Percentiles rank a stretch among this genome's conserved stretches.
These are phyloP conservation scores for Microdochium paspali DNA, from an alignment of 2,329 filamentous ascomycete genomes.

Conservation along the genomic window DNA sequence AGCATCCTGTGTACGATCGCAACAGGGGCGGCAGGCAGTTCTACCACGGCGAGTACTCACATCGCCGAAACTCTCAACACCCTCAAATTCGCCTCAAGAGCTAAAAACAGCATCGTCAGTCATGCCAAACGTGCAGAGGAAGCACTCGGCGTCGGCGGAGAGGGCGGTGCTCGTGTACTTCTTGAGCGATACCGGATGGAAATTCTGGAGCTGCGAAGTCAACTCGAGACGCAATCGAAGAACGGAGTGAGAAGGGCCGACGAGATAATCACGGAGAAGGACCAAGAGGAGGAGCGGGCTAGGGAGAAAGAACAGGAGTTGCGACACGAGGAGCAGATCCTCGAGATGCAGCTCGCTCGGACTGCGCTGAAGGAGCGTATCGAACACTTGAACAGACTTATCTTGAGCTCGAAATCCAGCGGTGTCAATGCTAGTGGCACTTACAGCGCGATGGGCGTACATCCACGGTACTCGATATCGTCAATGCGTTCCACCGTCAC, in stretches of 20 bases:
- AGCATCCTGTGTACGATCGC: constrained; percentile 97
- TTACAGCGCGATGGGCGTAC: constrained; percentile 57
- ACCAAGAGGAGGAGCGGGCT: constrained; percentile 63
- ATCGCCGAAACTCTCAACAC: constrained; percentile 89
- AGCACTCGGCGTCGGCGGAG: constrained; percentile 68
- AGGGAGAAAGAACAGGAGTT: constrained; percentile 73
- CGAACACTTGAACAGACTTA: constrained; percentile 89
- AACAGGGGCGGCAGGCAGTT: constrained; percentile 66
- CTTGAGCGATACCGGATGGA: constrained; percentile 91
- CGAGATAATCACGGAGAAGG: constrained; percentile 52
- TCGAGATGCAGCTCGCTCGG: constrained; percentile 95
- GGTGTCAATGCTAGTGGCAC: constrained; percentile 78
- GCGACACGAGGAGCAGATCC: constrained; percentile 91
- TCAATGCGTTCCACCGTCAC: constrained; percentile 49
- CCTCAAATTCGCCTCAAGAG: constrained; percentile 89
- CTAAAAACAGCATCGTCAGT: constrained; percentile 96
- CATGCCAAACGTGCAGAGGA: constrained; percentile 94
- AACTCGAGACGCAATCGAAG: constrained; percentile 77
- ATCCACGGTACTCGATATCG: constrained; percentile 53
- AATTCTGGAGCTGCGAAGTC: constrained; percentile 69
- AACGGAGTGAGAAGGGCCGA: constrained; percentile 51
- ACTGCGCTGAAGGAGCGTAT: constrained; percentile 96
- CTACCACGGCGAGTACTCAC: constrained; percentile 63
- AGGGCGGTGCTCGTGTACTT: constrained; percentile 77
- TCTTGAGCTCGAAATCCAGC: constrained; percentile 89